Percentiles rank a stretch among this genome's conserved stretches.
These are phyloP conservation scores for Trypethelium eluteriae DNA, from an alignment of 495 filamentous ascomycete species.

Conservation along the genomic window DNA sequence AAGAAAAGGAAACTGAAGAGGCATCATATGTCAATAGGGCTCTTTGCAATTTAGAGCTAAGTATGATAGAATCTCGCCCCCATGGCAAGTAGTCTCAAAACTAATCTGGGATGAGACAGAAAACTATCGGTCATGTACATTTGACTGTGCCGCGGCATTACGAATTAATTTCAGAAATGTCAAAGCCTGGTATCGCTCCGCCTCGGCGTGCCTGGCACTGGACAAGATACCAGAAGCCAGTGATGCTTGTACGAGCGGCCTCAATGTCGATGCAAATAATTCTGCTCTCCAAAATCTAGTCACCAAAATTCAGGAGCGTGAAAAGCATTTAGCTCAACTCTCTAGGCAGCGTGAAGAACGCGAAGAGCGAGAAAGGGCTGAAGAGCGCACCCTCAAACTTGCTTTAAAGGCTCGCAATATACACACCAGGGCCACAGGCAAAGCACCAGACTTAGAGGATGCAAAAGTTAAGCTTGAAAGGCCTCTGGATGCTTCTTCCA, in stretches of 20 bases:
- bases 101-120: slow-evolving; percentile 32
- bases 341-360: slow-evolving; percentile 39
- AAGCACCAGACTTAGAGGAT: slow-evolving; percentile 73
- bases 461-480: slow-evolving; percentile 50
- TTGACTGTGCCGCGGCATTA: slow-evolving; percentile 74
- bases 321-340: slow-evolving; percentile 26
- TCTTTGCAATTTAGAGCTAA: slow-evolving; percentile 70
- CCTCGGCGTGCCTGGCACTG: slow-evolving; percentile 64
- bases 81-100: slow-evolving; percentile 6
- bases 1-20: slow-evolving; percentile 58
- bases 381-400: slow-evolving; percentile 53
- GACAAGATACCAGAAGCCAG: slow-evolving; percentile 65
- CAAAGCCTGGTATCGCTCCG: slow-evolving; percentile 83
- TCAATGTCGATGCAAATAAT: slow-evolving; percentile 58
- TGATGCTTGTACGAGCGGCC: slow-evolving; percentile 63
- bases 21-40: slow-evolving; percentile 78
- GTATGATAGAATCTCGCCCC: slow-evolving; percentile 36
- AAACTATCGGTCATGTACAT: slow-evolving; percentile 76
- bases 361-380: slow-evolving; percentile 41
- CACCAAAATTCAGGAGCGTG: slow-evolving; percentile 26
- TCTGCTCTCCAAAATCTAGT: slow-evolving; percentile 43
- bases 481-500: slow-evolving; percentile 60
- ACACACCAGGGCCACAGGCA: slow-evolving; percentile 52
- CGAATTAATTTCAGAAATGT: slow-evolving; percentile 67
- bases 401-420: slow-evolving; percentile 74